Evolutionary conservation across 805 yeast species (phyloP), one percentile per base, ranked within the genome.

Genomic region (Cyberlindnera xylosilytica): DNA sequence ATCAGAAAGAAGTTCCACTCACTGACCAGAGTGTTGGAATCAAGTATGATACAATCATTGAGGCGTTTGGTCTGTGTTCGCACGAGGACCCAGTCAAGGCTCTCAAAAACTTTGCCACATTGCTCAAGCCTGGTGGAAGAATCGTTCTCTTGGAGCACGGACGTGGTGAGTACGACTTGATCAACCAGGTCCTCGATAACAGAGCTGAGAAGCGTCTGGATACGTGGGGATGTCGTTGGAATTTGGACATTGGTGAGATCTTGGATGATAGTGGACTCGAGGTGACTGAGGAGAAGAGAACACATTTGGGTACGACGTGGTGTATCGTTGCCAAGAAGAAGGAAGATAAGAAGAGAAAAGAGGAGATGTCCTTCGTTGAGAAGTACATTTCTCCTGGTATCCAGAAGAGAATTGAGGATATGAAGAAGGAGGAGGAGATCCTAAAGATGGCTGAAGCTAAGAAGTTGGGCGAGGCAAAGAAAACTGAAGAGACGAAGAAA

Each of bases 141-240:
- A 79, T 93, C 19, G 78, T 91, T 2, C 70, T 93, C 20, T 68
- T 93, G 42, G 99, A 93, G 61, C 99, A 93, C 59, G 99, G 99
- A 2, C 72, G 97, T 53, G 87, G 97, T 41, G 71, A 79, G 0
- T 88, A 81, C 68, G 83, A 79, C 40, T 78, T 82, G 39, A 76
- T 93, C 51, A 93, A 93, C 64, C 74, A 78, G 22, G 79, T 84
- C 42, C 69, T 93, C 61, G 97, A 93, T 62, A 77, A 78, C 46
- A 73, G 93, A 49, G 90, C 97, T 4, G 89, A 79, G 47, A 77
- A 79, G 52, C 82, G 97, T 64, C 77, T 90, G 66, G 78, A 83
- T 45, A 79, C 83, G 3, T 93, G 98, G 97, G 99, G 97, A 1
- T 93, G 99, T 64, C 72, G 98, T 58, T 93, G 98, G 97, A 93